A percentile compares a stretch with the other conserved stretches of the same genome.
Conservation (phyloP, 805 yeast genomes). For the Kodamaea neixiangensis region DNA sequence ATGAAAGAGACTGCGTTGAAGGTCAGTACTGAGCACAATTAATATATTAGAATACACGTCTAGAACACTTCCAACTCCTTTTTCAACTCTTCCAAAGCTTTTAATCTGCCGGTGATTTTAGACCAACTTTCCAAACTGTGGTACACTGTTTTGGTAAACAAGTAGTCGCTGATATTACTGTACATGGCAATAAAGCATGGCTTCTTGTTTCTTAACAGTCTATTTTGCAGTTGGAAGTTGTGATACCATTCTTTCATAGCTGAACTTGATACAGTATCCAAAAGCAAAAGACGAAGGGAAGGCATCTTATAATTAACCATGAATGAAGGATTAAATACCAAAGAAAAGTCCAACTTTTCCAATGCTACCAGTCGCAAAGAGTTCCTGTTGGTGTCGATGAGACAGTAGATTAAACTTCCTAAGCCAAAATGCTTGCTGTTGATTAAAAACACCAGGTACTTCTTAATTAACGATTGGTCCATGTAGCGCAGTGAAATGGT, state of each 20-base stretch:
- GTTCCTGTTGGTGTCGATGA: not conserved
- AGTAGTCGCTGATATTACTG: not conserved
- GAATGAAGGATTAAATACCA: not conserved
- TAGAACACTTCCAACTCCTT: constrained; percentile 1
- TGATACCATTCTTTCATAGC: constrained; percentile 1
- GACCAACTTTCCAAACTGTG: not conserved
- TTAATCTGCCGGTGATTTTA: not conserved
- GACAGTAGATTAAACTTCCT: not conserved
- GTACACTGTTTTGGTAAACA: not conserved
- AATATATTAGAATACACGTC: not conserved
- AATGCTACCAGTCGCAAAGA: not conserved
- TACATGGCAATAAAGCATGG: constrained; percentile 4
- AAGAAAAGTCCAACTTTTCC: constrained; percentile 4
- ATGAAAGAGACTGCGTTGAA: constrained; percentile 22
- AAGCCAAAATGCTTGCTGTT: not conserved
- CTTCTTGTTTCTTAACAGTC: not conserved
- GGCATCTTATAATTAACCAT: not conserved
- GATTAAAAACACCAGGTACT: not conserved
- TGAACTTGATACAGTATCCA: not conserved
- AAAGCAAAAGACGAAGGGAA: not conserved
- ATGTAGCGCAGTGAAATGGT: not conserved
- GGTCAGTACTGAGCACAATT: constrained; percentile 5
- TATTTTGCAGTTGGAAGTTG: not conserved
- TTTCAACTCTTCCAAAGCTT: constrained; percentile 1
- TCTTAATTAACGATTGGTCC: not conserved